These are phyloP conservation scores for Nakaseomyces delphensis DNA, from an alignment of 1,139 yeast species.

Conservation along the genomic window DNA sequence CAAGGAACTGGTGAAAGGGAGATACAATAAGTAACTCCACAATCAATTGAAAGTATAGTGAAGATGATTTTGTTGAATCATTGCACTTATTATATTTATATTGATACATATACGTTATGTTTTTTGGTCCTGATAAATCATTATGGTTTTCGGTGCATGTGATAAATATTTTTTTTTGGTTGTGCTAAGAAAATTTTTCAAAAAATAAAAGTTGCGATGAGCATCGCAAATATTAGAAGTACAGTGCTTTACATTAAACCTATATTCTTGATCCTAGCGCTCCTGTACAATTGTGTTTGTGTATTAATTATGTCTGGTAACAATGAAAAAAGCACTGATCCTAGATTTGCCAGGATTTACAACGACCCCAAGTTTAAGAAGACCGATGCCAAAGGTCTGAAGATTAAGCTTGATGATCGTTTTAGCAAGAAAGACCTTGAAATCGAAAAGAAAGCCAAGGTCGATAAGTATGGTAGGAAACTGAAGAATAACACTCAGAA, in stretches of 20 bases:
- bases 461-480: conserved; percentile 83
- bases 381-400: conserved; percentile 61
- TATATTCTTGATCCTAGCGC: too few relatives aligned
- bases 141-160: too few relatives aligned
- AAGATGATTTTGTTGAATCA: too few relatives aligned
- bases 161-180: background rate
- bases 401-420: conserved; percentile 78
- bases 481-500: conserved; percentile 37
- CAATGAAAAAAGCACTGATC: conserved; percentile 36
- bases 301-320: background rate
- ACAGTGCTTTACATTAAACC: too few relatives aligned
- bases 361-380: conserved; percentile 82
- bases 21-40: too few relatives aligned
- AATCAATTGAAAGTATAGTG: too few relatives aligned
- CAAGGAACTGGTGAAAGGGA: too few relatives aligned
- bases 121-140: too few relatives aligned
- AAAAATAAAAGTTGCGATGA: background rate
- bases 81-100: too few relatives aligned
- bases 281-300: too few relatives aligned
- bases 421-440: conserved; percentile 66
- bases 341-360: conserved; percentile 71
- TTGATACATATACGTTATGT: too few relatives aligned
- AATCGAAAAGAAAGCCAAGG: conserved; percentile 47
- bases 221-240: conserved; percentile 2
- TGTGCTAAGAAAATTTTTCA: background rate